A percentile compares a stretch with the other conserved stretches of the same genome.
phyloP scores from a whole-genome alignment of 2,329 filamentous ascomycete genomes.

The Camillea tinctor region DNA sequence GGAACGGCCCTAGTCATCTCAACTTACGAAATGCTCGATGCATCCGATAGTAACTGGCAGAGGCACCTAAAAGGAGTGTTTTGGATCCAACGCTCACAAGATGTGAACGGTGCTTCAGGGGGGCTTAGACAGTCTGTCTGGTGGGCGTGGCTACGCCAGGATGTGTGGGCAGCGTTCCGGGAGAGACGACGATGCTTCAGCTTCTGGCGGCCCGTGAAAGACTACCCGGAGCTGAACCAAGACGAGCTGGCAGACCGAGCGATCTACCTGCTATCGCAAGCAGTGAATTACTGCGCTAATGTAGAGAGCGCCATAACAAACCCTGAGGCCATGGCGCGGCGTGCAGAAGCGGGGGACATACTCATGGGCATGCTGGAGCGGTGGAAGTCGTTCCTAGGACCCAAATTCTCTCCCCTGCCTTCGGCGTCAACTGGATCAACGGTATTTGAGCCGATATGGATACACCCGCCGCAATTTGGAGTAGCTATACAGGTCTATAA shows the following conservation, averaged over 20 bases:
- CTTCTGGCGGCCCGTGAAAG: constrained; percentile 55
- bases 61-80: constrained; percentile 63
- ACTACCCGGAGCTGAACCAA: constrained; percentile 45
- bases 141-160: constrained; percentile 68
- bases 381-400: constrained; percentile 34
- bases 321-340: constrained; percentile 5
- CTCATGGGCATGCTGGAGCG: constrained; percentile 30
- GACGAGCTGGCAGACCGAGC: constrained; percentile 54
- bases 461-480: constrained; percentile 46
- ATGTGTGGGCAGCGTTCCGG: constrained; percentile 63
- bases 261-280: constrained; percentile 54
- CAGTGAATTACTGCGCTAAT: constrained; percentile 57
- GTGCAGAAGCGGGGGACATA: constrained; percentile 15
- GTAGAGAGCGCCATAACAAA: constrained; percentile 20
- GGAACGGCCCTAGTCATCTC: constrained; percentile 60
- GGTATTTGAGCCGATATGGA: constrained; percentile 49
- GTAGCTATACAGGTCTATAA: constrained; percentile 51
- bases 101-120: constrained; percentile 58
- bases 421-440: constrained; percentile 23
- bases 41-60: constrained; percentile 55
- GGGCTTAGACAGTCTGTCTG: constrained; percentile 58
- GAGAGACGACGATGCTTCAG: constrained; percentile 55
- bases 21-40: constrained; percentile 66
- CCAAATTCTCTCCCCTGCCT: constrained; percentile 42
- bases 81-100: constrained; percentile 62